Percentiles rank a stretch among this genome's conserved stretches.
phyloP scores from a whole-genome alignment of 192 early-diverging fungal species.

The Anaeromyces robustus region DNA sequence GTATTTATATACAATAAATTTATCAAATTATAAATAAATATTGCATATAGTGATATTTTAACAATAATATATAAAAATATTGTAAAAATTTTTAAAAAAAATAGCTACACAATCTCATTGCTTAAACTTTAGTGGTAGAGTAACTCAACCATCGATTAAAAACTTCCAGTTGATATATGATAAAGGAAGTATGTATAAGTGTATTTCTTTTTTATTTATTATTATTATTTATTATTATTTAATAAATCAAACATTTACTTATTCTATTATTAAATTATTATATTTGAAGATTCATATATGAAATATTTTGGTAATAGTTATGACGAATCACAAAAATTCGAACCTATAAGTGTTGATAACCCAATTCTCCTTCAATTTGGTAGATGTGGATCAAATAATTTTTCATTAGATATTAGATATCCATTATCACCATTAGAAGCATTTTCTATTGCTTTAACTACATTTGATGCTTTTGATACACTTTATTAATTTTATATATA shows the following conservation, averaged over 20 bases:
- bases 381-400: constrained; percentile 40
- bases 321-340: neutral
- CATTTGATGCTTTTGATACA: constrained; percentile 45
- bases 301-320: constrained; percentile 19
- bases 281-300: constrained; percentile 12
- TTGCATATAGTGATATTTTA: too few species aligned
- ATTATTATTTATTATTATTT: neutral
- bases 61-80: too few species aligned
- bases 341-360: neutral
- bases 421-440: constrained; percentile 43
- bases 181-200: constrained; percentile 23
- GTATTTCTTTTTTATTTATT: neutral
- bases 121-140: constrained; percentile 44
- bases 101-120: constrained; percentile 39
- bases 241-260: neutral
- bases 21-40: too few species aligned
- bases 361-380: constrained; percentile 26
- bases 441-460: constrained; percentile 35
- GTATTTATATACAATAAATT: neutral
- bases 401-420: constrained; percentile 33
- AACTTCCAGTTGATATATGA: constrained; percentile 39
- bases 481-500: neutral
- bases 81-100: neutral
- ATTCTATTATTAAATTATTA: neutral
- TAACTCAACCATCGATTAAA: constrained; percentile 43